Conservation (phyloP, 2,329 filamentous ascomycete genomes). For the Aspergillus quadricinctus region DNA sequence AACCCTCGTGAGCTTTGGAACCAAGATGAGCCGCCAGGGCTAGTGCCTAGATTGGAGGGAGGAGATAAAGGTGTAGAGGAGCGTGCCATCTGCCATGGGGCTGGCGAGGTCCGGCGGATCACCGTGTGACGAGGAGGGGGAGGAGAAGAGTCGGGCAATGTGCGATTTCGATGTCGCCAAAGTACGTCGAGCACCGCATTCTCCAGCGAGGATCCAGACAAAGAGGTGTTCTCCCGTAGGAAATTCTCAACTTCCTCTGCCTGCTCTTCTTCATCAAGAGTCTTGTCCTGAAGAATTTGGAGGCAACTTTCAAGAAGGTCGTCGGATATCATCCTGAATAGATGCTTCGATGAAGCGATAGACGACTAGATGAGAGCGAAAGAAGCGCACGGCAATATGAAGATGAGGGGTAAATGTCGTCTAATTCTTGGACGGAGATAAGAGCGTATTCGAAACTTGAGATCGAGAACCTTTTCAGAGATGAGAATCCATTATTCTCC, state of each 20-base stretch:
- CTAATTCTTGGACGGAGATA: not conserved
- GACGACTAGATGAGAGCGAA: slow-evolving; percentile 4
- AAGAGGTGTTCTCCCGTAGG: slow-evolving; percentile 69
- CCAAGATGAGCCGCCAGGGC: slow-evolving; percentile 78
- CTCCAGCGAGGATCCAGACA: slow-evolving; percentile 74
- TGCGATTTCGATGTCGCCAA: slow-evolving; percentile 56
- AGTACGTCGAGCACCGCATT: slow-evolving; percentile 86
- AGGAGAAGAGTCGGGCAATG: slow-evolving; percentile 62
- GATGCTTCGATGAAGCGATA: slow-evolving; percentile 9
- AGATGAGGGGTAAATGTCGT: not conserved
- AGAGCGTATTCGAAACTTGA: not conserved
- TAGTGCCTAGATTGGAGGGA: slow-evolving; percentile 69
- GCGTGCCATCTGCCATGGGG: slow-evolving; percentile 79
- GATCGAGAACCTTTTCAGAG: slow-evolving; percentile 3
- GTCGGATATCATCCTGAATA: slow-evolving; percentile 76
- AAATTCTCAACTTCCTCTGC: slow-evolving; percentile 86
- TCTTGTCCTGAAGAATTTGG: slow-evolving; percentile 76
- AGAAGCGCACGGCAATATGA: slow-evolving; percentile 4
- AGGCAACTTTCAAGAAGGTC: slow-evolving; percentile 88
- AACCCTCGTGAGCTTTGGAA: slow-evolving; percentile 70
- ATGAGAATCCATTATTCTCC: slow-evolving; percentile 11
- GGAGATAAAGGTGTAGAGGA: slow-evolving; percentile 77
- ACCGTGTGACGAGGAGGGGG: slow-evolving; percentile 84
- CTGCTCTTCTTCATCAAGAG: slow-evolving; percentile 90
- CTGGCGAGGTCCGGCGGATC: slow-evolving; percentile 84